Conservation (phyloP, 2,329 filamentous ascomycete species). For the Phaeomoniella chlamydospora region DNA sequence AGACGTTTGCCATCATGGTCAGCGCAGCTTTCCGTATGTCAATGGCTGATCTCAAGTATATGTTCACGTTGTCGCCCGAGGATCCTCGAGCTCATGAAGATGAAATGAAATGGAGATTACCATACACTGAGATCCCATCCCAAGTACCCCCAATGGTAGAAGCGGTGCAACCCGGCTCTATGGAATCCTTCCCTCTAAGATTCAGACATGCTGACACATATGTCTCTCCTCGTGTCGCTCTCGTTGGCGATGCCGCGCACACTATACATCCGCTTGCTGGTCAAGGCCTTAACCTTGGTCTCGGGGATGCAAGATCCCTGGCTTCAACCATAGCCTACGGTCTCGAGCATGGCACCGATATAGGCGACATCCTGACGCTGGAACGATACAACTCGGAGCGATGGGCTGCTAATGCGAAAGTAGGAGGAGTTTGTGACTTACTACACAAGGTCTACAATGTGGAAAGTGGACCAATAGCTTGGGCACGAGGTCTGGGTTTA, state of each 20-base stretch:
- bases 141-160: slow-evolving; percentile 51
- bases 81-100: slow-evolving; percentile 35
- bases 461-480: slow-evolving; percentile 63
- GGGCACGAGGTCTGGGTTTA: slow-evolving; percentile 63
- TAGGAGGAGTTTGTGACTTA: slow-evolving; percentile 70
- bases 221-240: slow-evolving; percentile 72
- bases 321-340: slow-evolving; percentile 61
- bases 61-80: slow-evolving; percentile 50
- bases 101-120: slow-evolving; percentile 73
- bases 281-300: slow-evolving; percentile 85
- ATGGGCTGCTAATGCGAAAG: slow-evolving; percentile 68
- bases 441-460: slow-evolving; percentile 85
- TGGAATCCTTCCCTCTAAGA: slow-evolving; percentile 83
- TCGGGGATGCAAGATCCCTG: slow-evolving; percentile 74
- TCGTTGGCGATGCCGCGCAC: slow-evolving; percentile 90
- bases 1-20: slow-evolving; percentile 72
- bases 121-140: slow-evolving; percentile 40
- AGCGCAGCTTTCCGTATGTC: slow-evolving; percentile 84
- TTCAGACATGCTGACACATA: slow-evolving; percentile 92
- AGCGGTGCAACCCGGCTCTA: slow-evolving; percentile 60
- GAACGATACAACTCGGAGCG: slow-evolving; percentile 70
- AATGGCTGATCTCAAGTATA: slow-evolving; percentile 65
- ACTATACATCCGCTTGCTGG: slow-evolving; percentile 89
- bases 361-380: slow-evolving; percentile 63
- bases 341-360: slow-evolving; percentile 70